phyloP scores from a whole-genome alignment of 768 basidiomycete species.

The Lyophyllum decastes region DNA sequence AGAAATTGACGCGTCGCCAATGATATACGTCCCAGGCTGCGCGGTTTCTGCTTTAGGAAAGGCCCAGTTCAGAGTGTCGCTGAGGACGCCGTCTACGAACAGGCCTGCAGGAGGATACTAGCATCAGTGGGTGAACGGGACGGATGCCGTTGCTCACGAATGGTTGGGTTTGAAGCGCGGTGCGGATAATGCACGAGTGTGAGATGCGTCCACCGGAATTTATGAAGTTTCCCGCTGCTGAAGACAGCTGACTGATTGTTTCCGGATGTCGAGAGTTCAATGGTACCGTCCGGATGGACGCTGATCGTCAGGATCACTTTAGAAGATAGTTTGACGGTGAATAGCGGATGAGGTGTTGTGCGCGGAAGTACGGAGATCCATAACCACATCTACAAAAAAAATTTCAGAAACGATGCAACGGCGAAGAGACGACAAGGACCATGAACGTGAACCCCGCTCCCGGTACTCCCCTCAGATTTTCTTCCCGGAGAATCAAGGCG shows the following conservation, averaged over 20 bases:
- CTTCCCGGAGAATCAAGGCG: constrained; percentile 48
- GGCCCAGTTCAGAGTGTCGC: constrained; percentile 59
- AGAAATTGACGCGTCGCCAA: constrained; percentile 54
- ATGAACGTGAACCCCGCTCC: constrained; percentile 71
- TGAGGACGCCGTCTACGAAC: constrained; percentile 72
- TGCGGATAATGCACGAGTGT: constrained; percentile 66
- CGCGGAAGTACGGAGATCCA: constrained; percentile 45
- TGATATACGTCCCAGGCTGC: constrained; percentile 41
- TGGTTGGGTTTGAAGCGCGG: constrained; percentile 51
- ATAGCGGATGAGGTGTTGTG: constrained; percentile 33
- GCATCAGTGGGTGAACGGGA: background rate
- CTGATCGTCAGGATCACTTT: constrained; percentile 42
- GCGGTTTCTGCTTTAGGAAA: constrained; percentile 58
- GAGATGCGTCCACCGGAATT: constrained; percentile 73
- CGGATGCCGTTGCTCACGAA: constrained; percentile 48
- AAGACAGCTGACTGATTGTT: constrained; percentile 43
- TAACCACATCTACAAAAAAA: constrained; percentile 50
- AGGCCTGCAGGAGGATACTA: constrained; percentile 45
- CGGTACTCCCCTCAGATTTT: constrained; percentile 53
- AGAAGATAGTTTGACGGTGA: constrained; percentile 31
- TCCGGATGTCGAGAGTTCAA: constrained; percentile 47
- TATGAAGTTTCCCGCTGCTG: constrained; percentile 46
- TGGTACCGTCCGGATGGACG: constrained; percentile 55
- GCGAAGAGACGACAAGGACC: constrained; percentile 36
- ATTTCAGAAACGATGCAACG: background rate